These are phyloP conservation scores for Pulveroboletus sp. DNA, from an alignment of 768 basidiomycete genomes.

Conservation along the genomic window DNA sequence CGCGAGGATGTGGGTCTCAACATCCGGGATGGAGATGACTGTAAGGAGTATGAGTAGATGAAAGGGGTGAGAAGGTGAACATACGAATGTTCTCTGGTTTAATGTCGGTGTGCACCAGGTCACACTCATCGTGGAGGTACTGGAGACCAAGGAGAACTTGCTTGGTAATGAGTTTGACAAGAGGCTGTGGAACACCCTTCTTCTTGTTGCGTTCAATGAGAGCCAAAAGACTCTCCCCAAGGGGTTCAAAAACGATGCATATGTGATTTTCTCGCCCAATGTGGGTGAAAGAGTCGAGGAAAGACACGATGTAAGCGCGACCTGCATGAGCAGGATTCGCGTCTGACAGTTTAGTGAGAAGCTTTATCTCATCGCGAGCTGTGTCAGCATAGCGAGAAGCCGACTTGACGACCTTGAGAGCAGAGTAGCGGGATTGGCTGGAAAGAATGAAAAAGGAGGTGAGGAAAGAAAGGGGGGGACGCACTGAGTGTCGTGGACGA, in stretches of 20 bases:
- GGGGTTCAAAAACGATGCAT: conserved; percentile 87
- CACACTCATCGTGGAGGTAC: conserved; percentile 90
- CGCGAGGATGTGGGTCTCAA: conserved; percentile 65
- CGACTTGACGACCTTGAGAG: conserved; percentile 93
- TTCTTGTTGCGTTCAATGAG: conserved; percentile 75
- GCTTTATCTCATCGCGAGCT: conserved; percentile 93
- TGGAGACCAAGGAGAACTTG: conserved; percentile 86
- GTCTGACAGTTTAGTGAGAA: conserved; percentile 70
- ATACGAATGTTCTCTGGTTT: conserved; percentile 95
- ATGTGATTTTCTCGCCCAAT: conserved; percentile 73
- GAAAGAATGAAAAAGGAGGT: conserved; percentile 11
- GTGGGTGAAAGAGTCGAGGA: conserved; percentile 87
- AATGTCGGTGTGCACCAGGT: conserved; percentile 89
- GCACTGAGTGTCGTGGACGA: conserved; percentile 72
- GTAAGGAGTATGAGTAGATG: conserved; percentile 12
- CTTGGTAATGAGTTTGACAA: conserved; percentile 82
- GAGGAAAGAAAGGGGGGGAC: conserved; percentile 28
- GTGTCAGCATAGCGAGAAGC: conserved; percentile 95
- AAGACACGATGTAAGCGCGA: conserved; percentile 75
- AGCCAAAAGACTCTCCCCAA: conserved; percentile 73
- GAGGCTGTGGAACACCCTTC: conserved; percentile 73
- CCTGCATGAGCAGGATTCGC: conserved; percentile 76
- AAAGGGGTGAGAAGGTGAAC: conserved; percentile 34
- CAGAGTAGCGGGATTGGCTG: conserved; percentile 74
- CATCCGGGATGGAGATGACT: conserved; percentile 83